Conservation (phyloP, 2,329 filamentous ascomycete genomes). For the Pseudovirgaria hyperparasitica region DNA sequence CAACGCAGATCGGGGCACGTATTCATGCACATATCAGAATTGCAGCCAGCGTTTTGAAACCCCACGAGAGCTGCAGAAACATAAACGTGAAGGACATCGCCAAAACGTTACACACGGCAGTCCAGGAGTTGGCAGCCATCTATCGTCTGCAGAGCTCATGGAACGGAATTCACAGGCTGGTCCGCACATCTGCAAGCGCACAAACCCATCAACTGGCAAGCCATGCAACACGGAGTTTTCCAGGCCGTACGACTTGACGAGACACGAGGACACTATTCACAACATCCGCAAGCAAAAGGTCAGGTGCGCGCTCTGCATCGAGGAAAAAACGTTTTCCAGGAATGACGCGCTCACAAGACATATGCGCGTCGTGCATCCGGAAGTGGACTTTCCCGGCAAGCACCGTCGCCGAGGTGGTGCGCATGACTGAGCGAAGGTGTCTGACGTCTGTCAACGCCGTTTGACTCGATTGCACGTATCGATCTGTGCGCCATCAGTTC, state of each 20-base stretch:
- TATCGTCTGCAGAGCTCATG: slow-evolving; percentile 43
- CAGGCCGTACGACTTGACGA: slow-evolving; percentile 86
- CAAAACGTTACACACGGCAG: slow-evolving; percentile 25
- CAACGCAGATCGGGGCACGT: slow-evolving; percentile 71
- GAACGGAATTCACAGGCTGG: slow-evolving; percentile 76
- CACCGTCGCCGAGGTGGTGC: slow-evolving; percentile 29
- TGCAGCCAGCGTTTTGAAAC: slow-evolving; percentile 83
- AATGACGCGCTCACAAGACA: slow-evolving; percentile 91
- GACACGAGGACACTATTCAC: slow-evolving; percentile 96
- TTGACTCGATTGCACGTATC: too few species aligned
- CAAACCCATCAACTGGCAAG: slow-evolving; percentile 91
- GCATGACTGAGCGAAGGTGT: slow-evolving; percentile 15
- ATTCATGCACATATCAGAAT: slow-evolving; percentile 91
- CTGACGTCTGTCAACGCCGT: slow-evolving; percentile 6
- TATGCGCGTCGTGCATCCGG: slow-evolving; percentile 87
- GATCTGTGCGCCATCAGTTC: too few species aligned
- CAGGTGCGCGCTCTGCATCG: slow-evolving; percentile 79
- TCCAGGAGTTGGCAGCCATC: slow-evolving; percentile 18
- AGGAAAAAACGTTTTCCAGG: slow-evolving; percentile 94
- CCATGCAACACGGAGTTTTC: slow-evolving; percentile 92
- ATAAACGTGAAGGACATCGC: slow-evolving; percentile 87
- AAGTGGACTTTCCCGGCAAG: slow-evolving; percentile 70
- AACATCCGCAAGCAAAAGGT: slow-evolving; percentile 92
- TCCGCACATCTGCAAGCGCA: slow-evolving; percentile 82
- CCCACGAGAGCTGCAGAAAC: slow-evolving; percentile 75